These are phyloP conservation scores for Avena insularis DNA, from an alignment of 176 grass and related monocot species.

Conservation along the genomic window DNA sequence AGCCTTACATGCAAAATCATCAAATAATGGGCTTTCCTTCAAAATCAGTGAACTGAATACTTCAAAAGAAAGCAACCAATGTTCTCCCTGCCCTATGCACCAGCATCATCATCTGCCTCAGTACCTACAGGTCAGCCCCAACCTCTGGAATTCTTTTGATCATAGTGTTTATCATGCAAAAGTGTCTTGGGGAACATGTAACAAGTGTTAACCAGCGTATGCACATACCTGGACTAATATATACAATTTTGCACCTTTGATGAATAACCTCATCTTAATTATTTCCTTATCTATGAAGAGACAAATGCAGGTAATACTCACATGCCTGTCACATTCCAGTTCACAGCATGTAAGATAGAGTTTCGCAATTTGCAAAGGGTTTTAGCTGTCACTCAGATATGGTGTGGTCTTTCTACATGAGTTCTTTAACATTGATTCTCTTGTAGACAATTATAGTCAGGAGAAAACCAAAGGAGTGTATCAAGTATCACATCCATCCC, in stretches of 20 bases:
- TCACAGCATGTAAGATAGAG: neutral
- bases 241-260: neutral
- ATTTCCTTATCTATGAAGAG: neutral
- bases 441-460: neutral
- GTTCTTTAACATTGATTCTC: neutral
- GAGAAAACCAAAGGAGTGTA: neutral
- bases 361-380: neutral
- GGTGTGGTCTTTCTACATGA: neutral
- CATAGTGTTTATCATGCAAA: slow-evolving; percentile 9
- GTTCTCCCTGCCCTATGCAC: neutral
- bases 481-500: neutral
- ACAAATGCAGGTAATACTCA: neutral
- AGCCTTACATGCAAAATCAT: neutral
- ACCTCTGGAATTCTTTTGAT: neutral
- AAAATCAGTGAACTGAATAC: neutral
- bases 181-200: neutral
- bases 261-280: neutral
- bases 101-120: neutral
- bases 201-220: neutral
- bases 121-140: too few species aligned
- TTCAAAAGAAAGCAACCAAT: neutral
- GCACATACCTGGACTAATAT: neutral
- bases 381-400: neutral
- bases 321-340: too few species aligned
- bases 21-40: neutral